Conservation (phyloP, 768 basidiomycete species). For the Nidularia sp. region DNA sequence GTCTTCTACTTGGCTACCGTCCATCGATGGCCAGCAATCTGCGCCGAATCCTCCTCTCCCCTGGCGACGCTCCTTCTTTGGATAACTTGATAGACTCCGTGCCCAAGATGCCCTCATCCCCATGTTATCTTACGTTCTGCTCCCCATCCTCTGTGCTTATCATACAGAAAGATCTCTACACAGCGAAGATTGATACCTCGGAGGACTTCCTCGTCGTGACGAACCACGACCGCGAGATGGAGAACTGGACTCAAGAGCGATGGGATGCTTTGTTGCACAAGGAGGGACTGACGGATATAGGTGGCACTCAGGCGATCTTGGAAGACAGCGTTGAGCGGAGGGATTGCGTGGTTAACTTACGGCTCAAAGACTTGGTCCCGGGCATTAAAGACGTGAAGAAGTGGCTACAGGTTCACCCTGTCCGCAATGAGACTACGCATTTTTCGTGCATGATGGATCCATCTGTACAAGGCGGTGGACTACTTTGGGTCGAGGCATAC, state of each 20-base stretch:
- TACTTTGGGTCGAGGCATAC: conserved; percentile 28
- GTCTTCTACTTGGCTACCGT: conserved; percentile 23
- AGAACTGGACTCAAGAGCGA: conserved; percentile 12
- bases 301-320: conserved; percentile 14
- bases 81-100: conserved; percentile 12
- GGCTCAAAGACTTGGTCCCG: conserved; percentile 4
- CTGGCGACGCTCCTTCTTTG: conserved; percentile 18
- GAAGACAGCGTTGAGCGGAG: conserved; percentile 29
- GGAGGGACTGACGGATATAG: conserved; percentile 6
- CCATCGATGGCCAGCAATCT: conserved; percentile 27
- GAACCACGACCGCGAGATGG: conserved; percentile 28
- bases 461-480: conserved; percentile 23
- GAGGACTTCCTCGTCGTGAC: conserved; percentile 26
- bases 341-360: conserved; percentile 17
- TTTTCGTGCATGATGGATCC: conserved; percentile 37
- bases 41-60: conserved; percentile 24
- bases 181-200: conserved; percentile 14
- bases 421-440: conserved; percentile 30
- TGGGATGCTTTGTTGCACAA: conserved; percentile 13
- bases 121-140: conserved; percentile 33
- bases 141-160: conserved; percentile 21
- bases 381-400: conserved; percentile 17
- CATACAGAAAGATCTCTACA: conserved; percentile 27
- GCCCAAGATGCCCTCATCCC: conserved; percentile 15
- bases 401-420: conserved; percentile 27